Evolutionary conservation across 225 moss, liverwort and hornwort species (phyloP).

Genomic region (Straminergon stramineum): DNA sequence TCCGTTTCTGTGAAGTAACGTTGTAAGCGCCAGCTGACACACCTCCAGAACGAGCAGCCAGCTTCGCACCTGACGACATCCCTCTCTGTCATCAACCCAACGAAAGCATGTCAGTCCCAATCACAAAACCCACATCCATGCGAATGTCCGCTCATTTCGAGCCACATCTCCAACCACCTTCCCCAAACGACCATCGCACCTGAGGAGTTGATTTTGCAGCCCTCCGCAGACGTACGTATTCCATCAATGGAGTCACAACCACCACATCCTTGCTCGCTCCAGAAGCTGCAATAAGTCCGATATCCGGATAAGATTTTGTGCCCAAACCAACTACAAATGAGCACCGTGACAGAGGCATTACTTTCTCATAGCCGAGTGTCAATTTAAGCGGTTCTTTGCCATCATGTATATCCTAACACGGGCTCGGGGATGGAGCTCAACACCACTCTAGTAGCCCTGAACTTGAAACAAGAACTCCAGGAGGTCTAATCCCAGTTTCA

Average conservation of each 20-base stretch:
- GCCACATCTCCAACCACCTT: not conserved
- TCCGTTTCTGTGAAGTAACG: slow-evolving; percentile 48
- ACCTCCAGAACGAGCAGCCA: slow-evolving; percentile 54
- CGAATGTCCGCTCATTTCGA: not conserved
- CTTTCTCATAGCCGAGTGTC: not conserved
- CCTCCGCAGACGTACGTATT: slow-evolving; percentile 70
- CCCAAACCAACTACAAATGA: not conserved
- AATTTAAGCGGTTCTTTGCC: not conserved
- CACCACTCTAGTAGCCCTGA: not conserved
- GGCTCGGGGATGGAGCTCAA: not conserved
- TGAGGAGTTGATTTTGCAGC: slow-evolving; percentile 80
- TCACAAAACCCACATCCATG: not conserved
- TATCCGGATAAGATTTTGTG: not conserved
- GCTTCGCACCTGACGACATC: slow-evolving; percentile 53
- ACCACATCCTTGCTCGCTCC: slow-evolving; percentile 65
- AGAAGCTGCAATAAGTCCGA: slow-evolving; percentile 32
- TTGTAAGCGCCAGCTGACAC: slow-evolving; percentile 32
- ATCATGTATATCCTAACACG: not conserved
- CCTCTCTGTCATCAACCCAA: slow-evolving; percentile 44
- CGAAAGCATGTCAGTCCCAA: not conserved
- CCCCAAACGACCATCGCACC: slow-evolving; percentile 13
- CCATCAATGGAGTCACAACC: slow-evolving; percentile 92
- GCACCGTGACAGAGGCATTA: not conserved
- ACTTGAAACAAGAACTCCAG: not conserved
- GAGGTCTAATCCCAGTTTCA: not conserved